Evolutionary conservation across 495 filamentous ascomycete species (phyloP), one percentile per base, ranked within the genome.

Genomic region (Penicillium ochrochloron): DNA sequence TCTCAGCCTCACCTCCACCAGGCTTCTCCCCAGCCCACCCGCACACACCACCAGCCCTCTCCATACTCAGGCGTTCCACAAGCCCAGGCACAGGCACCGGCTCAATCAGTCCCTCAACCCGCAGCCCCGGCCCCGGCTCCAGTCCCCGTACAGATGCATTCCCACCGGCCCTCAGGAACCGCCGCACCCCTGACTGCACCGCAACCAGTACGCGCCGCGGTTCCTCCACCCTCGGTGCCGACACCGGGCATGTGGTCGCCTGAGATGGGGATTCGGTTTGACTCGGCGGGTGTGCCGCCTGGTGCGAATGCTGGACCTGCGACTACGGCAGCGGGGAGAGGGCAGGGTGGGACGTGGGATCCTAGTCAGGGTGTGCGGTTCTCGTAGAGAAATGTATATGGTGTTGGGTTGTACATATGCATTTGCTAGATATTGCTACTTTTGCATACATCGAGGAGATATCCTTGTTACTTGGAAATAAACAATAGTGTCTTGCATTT

Each of bases 231-330:
- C 37, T 76, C 82, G 2, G 72, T 80, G 35, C 77, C 81, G 23
- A 78, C 82, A 19, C 82, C 84, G 0, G 78, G 85, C n/a, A 86
- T 91, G 63, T 95, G 92, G 92, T 85, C 86, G 42, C 91, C 91
- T 0, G 89, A 91, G 6, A 86, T 90, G 79, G 90, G 90, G 0
- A 93, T 95, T 63, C 88, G 88, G 21, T 96, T 94, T 71, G 83
- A 83, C 8, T 66, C 69, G 3, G 71, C 67, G 6, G 69, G 41
- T 60, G 53, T 53, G 59, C 46, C 68, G 57, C 64, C 66, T 58
- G 54, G 69, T 60, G 34, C 67, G 35, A 42, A 55, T 63, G 33
- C 52, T 62, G 46, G 59, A 50, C 33, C 71, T 33, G 59, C 68
- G 53, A 25, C 73, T 31, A 29, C 73, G 31, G 66, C 65, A 56